Evolutionary conservation across 805 yeast species (phyloP).

Genomic region (Wickerhamomyces ciferrii): DNA sequence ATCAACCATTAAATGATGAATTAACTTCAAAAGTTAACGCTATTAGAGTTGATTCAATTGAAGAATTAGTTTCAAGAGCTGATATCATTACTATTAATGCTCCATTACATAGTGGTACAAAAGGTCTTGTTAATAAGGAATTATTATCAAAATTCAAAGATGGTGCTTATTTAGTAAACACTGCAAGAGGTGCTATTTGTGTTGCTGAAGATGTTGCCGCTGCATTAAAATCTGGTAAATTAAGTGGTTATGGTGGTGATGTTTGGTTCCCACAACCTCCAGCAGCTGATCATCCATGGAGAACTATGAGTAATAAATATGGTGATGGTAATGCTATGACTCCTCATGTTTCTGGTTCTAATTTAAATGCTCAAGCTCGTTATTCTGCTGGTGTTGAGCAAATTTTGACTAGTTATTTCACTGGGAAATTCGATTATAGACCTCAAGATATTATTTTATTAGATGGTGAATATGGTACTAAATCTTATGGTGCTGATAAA

Average conservation of each 20-base stretch:
- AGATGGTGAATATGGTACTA: conserved; percentile 69
- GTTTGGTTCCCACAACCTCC: conserved; percentile 88
- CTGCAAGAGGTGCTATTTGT: conserved; percentile 81
- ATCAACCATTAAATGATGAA: conserved; percentile 58
- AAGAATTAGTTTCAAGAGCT: conserved; percentile 60
- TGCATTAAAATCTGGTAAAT: conserved; percentile 62
- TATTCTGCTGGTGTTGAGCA: conserved; percentile 66
- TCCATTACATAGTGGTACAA: conserved; percentile 68
- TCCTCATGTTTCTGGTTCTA: conserved; percentile 76
- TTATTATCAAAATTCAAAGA: conserved; percentile 63
- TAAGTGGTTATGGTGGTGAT: conserved; percentile 81
- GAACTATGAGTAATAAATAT: conserved; percentile 56
- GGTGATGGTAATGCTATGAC: conserved; percentile 84
- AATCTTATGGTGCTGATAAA: conserved; percentile 58
- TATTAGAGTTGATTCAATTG: conserved; percentile 52
- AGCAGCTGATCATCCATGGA: conserved; percentile 74
- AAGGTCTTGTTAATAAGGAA: conserved; percentile 63
- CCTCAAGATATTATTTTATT: conserved; percentile 73
- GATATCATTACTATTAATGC: conserved; percentile 75
- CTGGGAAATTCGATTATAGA: conserved; percentile 59
- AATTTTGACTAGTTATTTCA: conserved; percentile 59
- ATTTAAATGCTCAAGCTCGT: conserved; percentile 74
- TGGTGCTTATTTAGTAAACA: conserved; percentile 71
- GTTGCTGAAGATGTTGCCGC: conserved; percentile 70
- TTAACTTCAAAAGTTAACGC: conserved; percentile 56